phyloP scores from a whole-genome alignment of 2,329 filamentous ascomycete genomes.

The Penicillium hesseltinei region DNA sequence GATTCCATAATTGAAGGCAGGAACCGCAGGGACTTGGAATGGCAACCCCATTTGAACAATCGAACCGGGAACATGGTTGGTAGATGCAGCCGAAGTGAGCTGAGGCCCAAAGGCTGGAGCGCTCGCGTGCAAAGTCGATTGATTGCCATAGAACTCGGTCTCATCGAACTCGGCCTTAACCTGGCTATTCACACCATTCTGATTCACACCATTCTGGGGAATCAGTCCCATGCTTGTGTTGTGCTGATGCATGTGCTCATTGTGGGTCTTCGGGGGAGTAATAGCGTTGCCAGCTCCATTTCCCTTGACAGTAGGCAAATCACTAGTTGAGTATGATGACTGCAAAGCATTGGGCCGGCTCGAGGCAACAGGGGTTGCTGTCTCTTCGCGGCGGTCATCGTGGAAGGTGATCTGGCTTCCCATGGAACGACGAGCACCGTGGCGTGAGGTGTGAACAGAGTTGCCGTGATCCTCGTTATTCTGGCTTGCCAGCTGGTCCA shows the following conservation, averaged over 20 bases:
- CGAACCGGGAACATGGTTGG: slow-evolving; percentile 26
- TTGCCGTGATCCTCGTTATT: slow-evolving; percentile 28
- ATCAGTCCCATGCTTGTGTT: slow-evolving; percentile 80
- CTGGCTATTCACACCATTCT: slow-evolving; percentile 63
- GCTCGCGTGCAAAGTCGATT: slow-evolving; percentile 74
- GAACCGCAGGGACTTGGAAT: slow-evolving; percentile 28
- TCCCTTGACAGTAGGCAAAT: slow-evolving; percentile 81
- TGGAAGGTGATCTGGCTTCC: slow-evolving; percentile 42
- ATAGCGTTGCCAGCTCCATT: slow-evolving; percentile 50
- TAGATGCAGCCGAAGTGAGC: slow-evolving; percentile 41
- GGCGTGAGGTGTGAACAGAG: slow-evolving; percentile 33
- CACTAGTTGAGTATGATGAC: slow-evolving; percentile 85
- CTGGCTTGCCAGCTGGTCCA: slow-evolving; percentile 37
- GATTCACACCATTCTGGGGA: slow-evolving; percentile 62
- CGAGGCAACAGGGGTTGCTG: slow-evolving; percentile 24
- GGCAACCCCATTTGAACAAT: slow-evolving; percentile 34
- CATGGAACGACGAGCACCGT: slow-evolving; percentile 46
- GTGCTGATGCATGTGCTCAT: slow-evolving; percentile 65
- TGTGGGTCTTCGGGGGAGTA: slow-evolving; percentile 57
- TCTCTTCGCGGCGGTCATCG: slow-evolving; percentile 30
- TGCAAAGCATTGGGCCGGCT: slow-evolving; percentile 57
- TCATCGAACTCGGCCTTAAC: slow-evolving; percentile 47
- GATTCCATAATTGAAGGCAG: slow-evolving; percentile 52
- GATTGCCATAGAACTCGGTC: slow-evolving; percentile 48
- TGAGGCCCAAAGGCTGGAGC: slow-evolving; percentile 75